phyloP scores from a whole-genome alignment of 2,329 filamentous ascomycete genomes.

The Colletotrichum gigasporum region DNA sequence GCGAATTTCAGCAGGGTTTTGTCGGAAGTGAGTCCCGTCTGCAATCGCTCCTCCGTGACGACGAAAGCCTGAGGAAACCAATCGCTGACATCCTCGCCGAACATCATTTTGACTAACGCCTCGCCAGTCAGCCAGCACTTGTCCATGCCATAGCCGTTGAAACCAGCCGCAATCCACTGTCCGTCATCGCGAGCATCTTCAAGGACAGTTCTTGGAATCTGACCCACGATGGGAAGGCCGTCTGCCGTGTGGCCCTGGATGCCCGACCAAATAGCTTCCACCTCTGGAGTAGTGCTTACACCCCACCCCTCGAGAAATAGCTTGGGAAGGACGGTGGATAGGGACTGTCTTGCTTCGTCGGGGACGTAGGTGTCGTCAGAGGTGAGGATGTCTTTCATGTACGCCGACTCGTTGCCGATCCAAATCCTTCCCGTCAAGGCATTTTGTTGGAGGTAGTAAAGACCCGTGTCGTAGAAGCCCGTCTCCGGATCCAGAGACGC shows the following conservation, averaged over 20 bases:
- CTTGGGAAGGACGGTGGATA: background rate
- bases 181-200: background rate
- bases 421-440: background rate
- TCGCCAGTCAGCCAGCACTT: slow-evolving; percentile 34
- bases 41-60: slow-evolving; percentile 29
- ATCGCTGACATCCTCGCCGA: slow-evolving; percentile 34
- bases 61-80: slow-evolving; percentile 35
- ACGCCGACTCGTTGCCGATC: slow-evolving; percentile 24
- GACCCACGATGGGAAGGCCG: slow-evolving; percentile 25
- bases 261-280: slow-evolving; percentile 16
- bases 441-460: slow-evolving; percentile 31
- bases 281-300: background rate
- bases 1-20: slow-evolving; percentile 14
- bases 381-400: slow-evolving; percentile 11
- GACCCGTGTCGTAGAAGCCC: background rate
- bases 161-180: slow-evolving; percentile 36
- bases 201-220: background rate
- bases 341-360: background rate
- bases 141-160: slow-evolving; percentile 36
- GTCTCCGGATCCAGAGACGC: background rate
- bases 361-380: slow-evolving; percentile 16
- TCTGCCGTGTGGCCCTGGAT: slow-evolving; percentile 28
- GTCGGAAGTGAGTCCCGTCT: slow-evolving; percentile 31
- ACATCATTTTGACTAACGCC: slow-evolving; percentile 37
- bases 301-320: slow-evolving; percentile 17